Conservation (phyloP, 106 monocot species). For the Posidonia australis region DNA sequence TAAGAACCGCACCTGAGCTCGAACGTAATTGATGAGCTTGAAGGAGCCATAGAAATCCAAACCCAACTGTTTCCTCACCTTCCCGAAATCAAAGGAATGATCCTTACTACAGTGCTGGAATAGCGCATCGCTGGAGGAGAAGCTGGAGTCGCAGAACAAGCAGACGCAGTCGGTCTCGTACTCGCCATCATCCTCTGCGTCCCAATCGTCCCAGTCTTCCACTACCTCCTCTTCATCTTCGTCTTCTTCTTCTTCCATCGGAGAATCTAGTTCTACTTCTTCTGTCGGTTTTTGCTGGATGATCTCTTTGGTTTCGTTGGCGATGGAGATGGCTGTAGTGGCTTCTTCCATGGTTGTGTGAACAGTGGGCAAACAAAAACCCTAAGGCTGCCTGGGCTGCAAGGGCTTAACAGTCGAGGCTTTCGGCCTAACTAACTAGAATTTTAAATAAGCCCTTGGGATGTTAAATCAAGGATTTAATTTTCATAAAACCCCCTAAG, state of each 20-base stretch:
- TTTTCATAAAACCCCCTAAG: too few relatives aligned
- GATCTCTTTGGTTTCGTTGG: neutral
- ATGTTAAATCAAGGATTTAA: too few relatives aligned
- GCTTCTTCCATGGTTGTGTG: too few relatives aligned
- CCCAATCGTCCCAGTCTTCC: constrained; percentile 57
- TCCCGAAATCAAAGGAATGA: constrained; percentile 68
- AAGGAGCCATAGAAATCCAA: constrained; percentile 84
- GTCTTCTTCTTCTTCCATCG: neutral
- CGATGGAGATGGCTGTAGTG: too few relatives aligned
- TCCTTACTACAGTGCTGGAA: constrained; percentile 56
- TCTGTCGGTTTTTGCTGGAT: neutral
- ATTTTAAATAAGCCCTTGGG: too few relatives aligned
- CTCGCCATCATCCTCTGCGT: constrained; percentile 34
- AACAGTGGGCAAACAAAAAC: too few relatives aligned
- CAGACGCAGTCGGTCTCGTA: constrained; percentile 38
- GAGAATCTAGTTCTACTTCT: neutral
- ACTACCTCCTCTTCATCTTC: constrained; percentile 25
- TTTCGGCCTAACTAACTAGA: too few relatives aligned
- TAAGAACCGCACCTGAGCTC: constrained; percentile 42
- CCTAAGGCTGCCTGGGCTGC: too few relatives aligned
- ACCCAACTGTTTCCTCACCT: constrained; percentile 25
- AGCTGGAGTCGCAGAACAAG: constrained; percentile 59
- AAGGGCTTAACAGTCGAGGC: too few relatives aligned
- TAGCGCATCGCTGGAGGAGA: constrained; percentile 23
- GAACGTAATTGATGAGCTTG: constrained; percentile 88